Evolutionary conservation across 139 green algal genomes (phyloP).

Genomic region (Chlorella sp.): DNA sequence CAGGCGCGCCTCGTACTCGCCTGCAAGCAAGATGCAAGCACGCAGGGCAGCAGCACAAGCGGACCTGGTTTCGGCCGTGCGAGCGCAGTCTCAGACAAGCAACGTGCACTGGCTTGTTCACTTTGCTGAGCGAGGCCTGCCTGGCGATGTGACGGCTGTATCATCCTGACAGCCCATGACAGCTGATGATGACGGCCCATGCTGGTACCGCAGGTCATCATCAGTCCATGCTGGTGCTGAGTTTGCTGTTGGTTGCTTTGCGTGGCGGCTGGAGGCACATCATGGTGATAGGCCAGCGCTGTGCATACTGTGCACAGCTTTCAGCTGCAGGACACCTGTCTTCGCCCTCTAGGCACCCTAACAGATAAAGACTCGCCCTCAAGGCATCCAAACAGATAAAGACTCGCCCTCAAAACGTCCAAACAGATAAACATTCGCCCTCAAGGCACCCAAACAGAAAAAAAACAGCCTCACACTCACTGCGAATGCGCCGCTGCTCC

Average conservation of each 20-base stretch:
- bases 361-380: too few relatives aligned
- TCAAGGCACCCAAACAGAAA: neutral
- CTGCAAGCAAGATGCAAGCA: conserved; percentile 6
- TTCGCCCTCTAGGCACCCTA: too few relatives aligned
- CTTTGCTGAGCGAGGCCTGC: neutral
- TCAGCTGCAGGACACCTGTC: too few relatives aligned
- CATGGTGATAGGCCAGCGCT: too few relatives aligned
- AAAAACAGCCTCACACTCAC: neutral
- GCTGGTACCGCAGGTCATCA: too few relatives aligned
- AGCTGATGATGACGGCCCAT: neutral
- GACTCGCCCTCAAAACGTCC: neutral
- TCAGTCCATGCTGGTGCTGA: too few relatives aligned
- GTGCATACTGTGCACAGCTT: too few relatives aligned
- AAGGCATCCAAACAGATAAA: too few relatives aligned
- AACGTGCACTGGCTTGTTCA: too few relatives aligned
- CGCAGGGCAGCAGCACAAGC: neutral
- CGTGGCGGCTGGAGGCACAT: too few relatives aligned
- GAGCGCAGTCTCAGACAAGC: neutral
- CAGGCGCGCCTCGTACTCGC: conserved; percentile 83
- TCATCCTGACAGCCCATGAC: neutral
- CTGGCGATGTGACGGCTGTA: neutral
- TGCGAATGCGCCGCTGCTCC: conserved; percentile 72
- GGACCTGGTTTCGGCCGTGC: neutral
- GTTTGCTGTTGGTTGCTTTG: too few relatives aligned
- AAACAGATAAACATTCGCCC: neutral